phyloP scores from a whole-genome alignment of 2,329 filamentous ascomycete genomes.

The Beauveria sp. region DNA sequence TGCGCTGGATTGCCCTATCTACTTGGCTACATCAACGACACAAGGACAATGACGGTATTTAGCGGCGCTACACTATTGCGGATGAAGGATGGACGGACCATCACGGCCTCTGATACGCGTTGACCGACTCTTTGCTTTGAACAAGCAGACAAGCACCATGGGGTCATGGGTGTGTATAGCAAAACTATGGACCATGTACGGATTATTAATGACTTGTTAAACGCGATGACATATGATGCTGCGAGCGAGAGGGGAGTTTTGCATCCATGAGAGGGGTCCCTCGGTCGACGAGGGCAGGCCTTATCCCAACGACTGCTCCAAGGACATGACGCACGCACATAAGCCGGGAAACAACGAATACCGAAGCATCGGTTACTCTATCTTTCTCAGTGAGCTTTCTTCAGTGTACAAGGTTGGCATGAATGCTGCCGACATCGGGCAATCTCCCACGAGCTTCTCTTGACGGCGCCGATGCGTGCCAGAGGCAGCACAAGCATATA shows the following conservation, averaged over 20 bases:
- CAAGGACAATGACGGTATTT: not conserved
- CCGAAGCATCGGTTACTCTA: not conserved
- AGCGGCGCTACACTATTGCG: not conserved
- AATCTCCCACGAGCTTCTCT: not conserved
- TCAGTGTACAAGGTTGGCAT: not conserved
- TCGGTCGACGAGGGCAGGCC: not conserved
- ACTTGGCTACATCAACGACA: not conserved
- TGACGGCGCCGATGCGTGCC: not conserved
- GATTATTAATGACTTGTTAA: not conserved
- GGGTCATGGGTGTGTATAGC: not conserved
- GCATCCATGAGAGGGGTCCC: not conserved
- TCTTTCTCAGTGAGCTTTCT: too few species aligned
- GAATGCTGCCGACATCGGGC: not conserved
- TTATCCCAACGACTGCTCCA: not conserved
- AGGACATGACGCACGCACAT: not conserved
- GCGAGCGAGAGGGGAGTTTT: slow-evolving; percentile 6
- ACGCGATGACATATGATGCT: not conserved
- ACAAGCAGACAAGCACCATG: not conserved
- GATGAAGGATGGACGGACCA: not conserved
- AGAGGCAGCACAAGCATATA: not conserved
- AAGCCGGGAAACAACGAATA: not conserved
- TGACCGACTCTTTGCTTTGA: slow-evolving; percentile 8
- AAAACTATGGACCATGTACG: not conserved
- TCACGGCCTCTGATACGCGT: not conserved
- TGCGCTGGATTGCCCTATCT: not conserved